Evolutionary conservation across 164 flowering plant species (phyloP), one percentile per base, ranked within the genome.

Genomic region (Kingdonia uniflora): DNA sequence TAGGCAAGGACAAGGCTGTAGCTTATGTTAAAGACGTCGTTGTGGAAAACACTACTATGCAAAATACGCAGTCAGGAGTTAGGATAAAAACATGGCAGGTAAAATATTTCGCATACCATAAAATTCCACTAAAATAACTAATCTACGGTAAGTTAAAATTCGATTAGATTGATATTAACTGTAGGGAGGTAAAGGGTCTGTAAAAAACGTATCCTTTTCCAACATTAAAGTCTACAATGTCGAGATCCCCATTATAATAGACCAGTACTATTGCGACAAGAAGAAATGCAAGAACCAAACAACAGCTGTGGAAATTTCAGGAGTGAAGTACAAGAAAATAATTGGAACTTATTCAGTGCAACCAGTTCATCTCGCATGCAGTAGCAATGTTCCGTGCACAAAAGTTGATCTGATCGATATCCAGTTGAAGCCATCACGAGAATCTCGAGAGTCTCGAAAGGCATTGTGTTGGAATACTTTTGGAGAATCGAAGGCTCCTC

Each of bases 21-120:
- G 96, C 82, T 0, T 81, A 91, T 42, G 89, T 87, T n/a, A 69
- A 81, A 2, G 63, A 76, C 48, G 64, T 90, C 23, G 49, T 69
- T 11, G 74, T 87, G 0, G 76, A 80, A 51, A 55, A 77, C 50
- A 66, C 80, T 44, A 62, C 59, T 11, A 52, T 80, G 55, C 68
- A 64, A 44, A 74, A 74, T 56, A 63, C 87, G 12, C 60, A 74
- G 20, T 70, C 62, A 8, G 90, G 87, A 49, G 86, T 68, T 8
- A 66, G 90, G 58, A 83, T 83, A 62, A 83, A 83, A 60, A 79
- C 90, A 52, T 83, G 90, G 90, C 87, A 79, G 87, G 84, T 69
- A 50, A 38, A 25, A 2, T 16, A 43, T 8, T 15, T n/a, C n/a
- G n/a, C n/a, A n/a, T n/a, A n/a, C n/a, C n/a, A n/a, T n/a, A n/a